phyloP scores from a whole-genome alignment of 2,329 filamentous ascomycete genomes.

The Sclerotiophoma versabilis region DNA sequence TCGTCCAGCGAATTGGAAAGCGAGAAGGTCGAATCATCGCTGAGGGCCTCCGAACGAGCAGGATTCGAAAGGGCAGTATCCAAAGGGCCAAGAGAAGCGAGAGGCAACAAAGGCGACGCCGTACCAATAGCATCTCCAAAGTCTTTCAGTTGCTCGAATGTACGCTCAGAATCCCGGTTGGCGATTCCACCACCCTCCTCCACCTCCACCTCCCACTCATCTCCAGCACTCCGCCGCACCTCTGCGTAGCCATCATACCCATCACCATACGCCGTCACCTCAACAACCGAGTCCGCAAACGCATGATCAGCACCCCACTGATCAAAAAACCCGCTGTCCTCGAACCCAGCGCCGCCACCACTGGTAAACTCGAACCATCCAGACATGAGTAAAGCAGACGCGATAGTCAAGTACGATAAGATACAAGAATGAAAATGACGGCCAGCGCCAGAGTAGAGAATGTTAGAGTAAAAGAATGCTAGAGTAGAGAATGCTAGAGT shows the following conservation, averaged over 20 bases:
- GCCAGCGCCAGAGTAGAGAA: conserved; percentile 1
- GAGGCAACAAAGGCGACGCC: neutral
- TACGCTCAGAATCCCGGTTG: neutral
- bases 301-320: neutral
- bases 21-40: neutral
- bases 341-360: neutral
- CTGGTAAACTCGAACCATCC: neutral
- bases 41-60: neutral
- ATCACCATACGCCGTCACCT: neutral
- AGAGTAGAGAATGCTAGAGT: neutral
- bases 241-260: neutral
- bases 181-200: neutral
- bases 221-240: neutral
- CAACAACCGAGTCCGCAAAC: neutral
- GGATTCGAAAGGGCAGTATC: neutral
- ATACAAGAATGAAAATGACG: neutral
- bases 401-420: neutral
- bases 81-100: no score
- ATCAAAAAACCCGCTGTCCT: neutral
- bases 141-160: neutral
- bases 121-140: neutral
- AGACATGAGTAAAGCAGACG: neutral
- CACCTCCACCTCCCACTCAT: neutral
- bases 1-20: conserved; percentile 1
- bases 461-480: no score